phyloP scores from a whole-genome alignment of 768 basidiomycete genomes.

The Pleurotus giganteus region DNA sequence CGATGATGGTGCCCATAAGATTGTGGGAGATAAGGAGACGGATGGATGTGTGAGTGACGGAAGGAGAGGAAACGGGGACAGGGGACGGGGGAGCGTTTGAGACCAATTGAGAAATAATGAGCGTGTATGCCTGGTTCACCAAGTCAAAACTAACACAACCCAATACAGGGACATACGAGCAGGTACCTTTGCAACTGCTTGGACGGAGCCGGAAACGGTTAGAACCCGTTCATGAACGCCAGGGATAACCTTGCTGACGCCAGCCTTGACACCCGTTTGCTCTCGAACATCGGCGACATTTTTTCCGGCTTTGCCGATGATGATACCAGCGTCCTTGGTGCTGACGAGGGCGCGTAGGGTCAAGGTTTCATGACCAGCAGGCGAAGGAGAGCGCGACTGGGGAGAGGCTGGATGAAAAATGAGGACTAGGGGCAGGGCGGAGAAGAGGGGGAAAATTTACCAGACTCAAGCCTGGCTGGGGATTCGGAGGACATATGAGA shows the following conservation, averaged over 20 bases:
- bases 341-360: constrained; percentile 94
- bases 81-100: constrained; percentile 76
- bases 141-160: constrained; percentile 16
- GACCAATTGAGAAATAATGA: constrained; percentile 91
- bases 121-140: constrained; percentile 78
- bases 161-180: constrained; percentile 10
- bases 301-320: constrained; percentile 95
- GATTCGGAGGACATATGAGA: constrained; percentile 65
- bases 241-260: constrained; percentile 97
- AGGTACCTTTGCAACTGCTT: constrained; percentile 85
- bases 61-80: constrained; percentile 63
- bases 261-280: constrained; percentile 95
- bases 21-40: constrained; percentile 98
- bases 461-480: constrained; percentile 50
- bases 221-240: constrained; percentile 98
- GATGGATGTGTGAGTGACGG: constrained; percentile 81
- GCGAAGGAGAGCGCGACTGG: constrained; percentile 74
- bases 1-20: constrained; percentile 98
- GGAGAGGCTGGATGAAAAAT: constrained; percentile 43
- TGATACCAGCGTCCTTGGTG: constrained; percentile 96
- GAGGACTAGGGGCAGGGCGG: constrained; percentile 15
- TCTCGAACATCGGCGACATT: constrained; percentile 97
- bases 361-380: constrained; percentile 63
- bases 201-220: constrained; percentile 88
- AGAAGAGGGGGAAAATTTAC: constrained; percentile 32